phyloP scores from a whole-genome alignment of 345 rosid species.

The Arabis hirsuta region DNA sequence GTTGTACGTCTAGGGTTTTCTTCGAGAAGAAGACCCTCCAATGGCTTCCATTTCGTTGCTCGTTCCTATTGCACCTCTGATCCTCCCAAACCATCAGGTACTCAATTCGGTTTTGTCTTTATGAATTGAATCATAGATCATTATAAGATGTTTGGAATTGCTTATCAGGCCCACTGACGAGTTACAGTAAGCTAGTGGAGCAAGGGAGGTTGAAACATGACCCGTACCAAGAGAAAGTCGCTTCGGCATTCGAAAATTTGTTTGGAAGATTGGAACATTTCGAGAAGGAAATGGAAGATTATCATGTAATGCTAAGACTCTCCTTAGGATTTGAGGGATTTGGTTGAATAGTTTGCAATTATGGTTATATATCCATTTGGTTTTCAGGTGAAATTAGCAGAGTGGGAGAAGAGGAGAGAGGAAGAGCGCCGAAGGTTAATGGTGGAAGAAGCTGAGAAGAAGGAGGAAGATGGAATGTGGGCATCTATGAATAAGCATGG shows the following conservation, averaged over 20 bases:
- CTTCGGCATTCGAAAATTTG: slow-evolving; percentile 66
- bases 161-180: slow-evolving; percentile 55
- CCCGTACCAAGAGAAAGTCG: slow-evolving; percentile 75
- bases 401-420: slow-evolving; percentile 87
- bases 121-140: background rate
- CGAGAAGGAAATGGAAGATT: slow-evolving; percentile 82
- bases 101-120: slow-evolving; percentile 12
- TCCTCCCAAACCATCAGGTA: slow-evolving; percentile 53
- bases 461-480: slow-evolving; percentile 66
- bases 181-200: slow-evolving; percentile 63
- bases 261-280: slow-evolving; percentile 77
- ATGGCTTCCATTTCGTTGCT: slow-evolving; percentile 29
- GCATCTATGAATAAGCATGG: slow-evolving; percentile 58
- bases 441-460: slow-evolving; percentile 76
- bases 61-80: slow-evolving; percentile 48
- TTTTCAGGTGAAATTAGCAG: slow-evolving; percentile 60
- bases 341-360: slow-evolving; percentile 12
- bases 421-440: slow-evolving; percentile 64
- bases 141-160: slow-evolving; percentile 1
- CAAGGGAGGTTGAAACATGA: slow-evolving; percentile 80
- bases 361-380: slow-evolving; percentile 12
- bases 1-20: slow-evolving; percentile 30
- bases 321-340: background rate
- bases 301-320: slow-evolving; percentile 53
- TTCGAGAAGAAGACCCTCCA: slow-evolving; percentile 29